phyloP scores from a whole-genome alignment of 2,329 filamentous ascomycete genomes.

The Alternaria brassicae region DNA sequence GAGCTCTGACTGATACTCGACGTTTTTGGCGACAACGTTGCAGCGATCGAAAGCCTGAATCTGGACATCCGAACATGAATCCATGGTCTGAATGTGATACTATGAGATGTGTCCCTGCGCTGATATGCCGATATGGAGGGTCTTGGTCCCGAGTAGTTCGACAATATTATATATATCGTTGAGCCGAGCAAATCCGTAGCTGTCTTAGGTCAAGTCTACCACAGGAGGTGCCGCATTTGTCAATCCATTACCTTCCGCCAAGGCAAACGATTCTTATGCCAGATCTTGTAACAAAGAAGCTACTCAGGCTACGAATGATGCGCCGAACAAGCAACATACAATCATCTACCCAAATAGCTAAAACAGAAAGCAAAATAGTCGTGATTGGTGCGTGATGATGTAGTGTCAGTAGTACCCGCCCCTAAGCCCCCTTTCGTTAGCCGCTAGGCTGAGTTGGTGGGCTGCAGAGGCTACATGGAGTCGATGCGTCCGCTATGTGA shows the following conservation, averaged over 20 bases:
- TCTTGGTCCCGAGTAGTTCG: neutral
- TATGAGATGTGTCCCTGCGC: neutral
- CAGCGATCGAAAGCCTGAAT: neutral
- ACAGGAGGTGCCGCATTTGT: neutral
- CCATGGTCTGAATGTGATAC: neutral
- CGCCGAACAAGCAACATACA: neutral
- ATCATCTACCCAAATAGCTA: slow-evolving; percentile 1
- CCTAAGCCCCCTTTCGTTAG: neutral
- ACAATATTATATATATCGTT: neutral
- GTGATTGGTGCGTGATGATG: neutral
- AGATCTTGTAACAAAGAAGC: slow-evolving; percentile 1
- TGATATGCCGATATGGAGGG: neutral
- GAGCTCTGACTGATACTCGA: neutral
- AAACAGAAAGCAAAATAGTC: slow-evolving; percentile 6
- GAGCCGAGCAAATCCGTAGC: neutral
- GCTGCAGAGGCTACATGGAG: neutral
- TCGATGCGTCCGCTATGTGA: slow-evolving; percentile 2
- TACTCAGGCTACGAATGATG: neutral
- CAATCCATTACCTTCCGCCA: neutral
- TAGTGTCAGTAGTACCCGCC: neutral
- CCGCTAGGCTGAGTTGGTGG: neutral
- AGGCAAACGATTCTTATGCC: neutral
- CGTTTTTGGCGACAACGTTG: neutral
- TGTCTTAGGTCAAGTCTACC: neutral
- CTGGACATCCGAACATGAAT: neutral